Conservation (phyloP, 371 early-diverging fungal genomes). For the Mortierella sp. region DNA sequence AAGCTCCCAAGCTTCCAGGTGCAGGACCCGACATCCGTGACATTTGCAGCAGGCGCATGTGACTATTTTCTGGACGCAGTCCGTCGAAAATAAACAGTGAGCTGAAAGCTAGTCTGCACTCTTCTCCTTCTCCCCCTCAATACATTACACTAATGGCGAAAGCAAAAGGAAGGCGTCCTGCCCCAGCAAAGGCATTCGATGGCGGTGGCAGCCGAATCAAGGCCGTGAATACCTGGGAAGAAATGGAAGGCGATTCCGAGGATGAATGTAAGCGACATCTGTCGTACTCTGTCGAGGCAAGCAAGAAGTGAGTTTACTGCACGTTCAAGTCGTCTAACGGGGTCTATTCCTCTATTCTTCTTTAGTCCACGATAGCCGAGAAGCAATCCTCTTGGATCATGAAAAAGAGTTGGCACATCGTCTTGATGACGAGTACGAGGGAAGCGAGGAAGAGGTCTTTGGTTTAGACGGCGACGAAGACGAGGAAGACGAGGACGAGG, state of each 20-base stretch:
- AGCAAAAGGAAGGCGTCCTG: slow-evolving; percentile 43
- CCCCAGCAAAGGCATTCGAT: slow-evolving; percentile 50
- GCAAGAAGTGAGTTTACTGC: too few relatives aligned
- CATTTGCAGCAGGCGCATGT: too few relatives aligned
- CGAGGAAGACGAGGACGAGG: slow-evolving; percentile 57
- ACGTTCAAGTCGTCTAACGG: background rate
- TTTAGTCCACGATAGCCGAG: slow-evolving; percentile 66
- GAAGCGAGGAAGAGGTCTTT: slow-evolving; percentile 72
- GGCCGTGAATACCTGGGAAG: slow-evolving; percentile 80
- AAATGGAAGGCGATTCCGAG: slow-evolving; percentile 84
- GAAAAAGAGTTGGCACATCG: slow-evolving; percentile 55
- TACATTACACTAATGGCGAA: slow-evolving; percentile 25
- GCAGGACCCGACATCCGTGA: background rate
- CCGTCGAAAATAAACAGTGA: slow-evolving; percentile 13
- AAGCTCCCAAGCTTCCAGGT: too few relatives aligned
- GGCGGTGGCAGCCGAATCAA: slow-evolving; percentile 57
- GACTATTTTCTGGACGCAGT: too few relatives aligned
- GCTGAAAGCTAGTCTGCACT: background rate
- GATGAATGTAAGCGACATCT: slow-evolving; percentile 72
- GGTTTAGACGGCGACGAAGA: slow-evolving; percentile 68
- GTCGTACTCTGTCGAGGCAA: background rate
- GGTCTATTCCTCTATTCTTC: background rate
- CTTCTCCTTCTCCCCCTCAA: slow-evolving; percentile 8
- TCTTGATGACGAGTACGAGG: slow-evolving; percentile 50
- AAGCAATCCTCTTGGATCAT: slow-evolving; percentile 67